Evolutionary conservation across 441 rosid species (phyloP).

Genomic region (Brassica balearica): DNA sequence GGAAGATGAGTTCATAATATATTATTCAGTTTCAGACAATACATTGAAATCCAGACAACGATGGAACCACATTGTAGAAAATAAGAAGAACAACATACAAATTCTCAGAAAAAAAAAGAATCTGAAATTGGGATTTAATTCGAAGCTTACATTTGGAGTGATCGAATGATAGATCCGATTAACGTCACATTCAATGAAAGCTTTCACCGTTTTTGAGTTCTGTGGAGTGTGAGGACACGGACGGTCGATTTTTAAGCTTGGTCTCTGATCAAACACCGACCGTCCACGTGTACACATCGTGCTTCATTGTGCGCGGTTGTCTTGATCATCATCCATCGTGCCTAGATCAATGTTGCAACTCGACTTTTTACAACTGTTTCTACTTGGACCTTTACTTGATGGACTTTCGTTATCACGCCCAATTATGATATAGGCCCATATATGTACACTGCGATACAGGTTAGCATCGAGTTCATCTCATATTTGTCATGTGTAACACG

Average conservation of each 20-base stretch:
- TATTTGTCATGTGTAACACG: not conserved
- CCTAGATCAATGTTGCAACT: slow-evolving; percentile 26
- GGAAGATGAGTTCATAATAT: not conserved
- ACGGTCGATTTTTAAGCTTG: slow-evolving; percentile 25
- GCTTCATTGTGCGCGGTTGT: slow-evolving; percentile 38
- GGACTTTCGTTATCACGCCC: slow-evolving; percentile 2
- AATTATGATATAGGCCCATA: not conserved
- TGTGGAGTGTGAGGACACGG: not conserved
- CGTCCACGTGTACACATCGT: slow-evolving; percentile 37
- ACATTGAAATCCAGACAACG: not conserved
- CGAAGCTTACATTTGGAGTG: slow-evolving; percentile 15
- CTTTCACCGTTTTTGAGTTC: not conserved
- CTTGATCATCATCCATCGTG: slow-evolving; percentile 33
- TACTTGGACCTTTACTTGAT: not conserved
- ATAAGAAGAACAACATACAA: not conserved
- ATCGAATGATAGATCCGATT: slow-evolving; percentile 20
- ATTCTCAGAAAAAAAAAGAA: not conserved
- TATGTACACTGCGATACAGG: not conserved
- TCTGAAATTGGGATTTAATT: slow-evolving; percentile 5
- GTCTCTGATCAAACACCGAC: not conserved
- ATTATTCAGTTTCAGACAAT: not conserved
- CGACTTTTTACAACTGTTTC: not conserved
- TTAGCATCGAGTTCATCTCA: not conserved
- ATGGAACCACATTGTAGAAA: not conserved
- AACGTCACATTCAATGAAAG: slow-evolving; percentile 18